phyloP scores from a whole-genome alignment of 2,329 filamentous ascomycete genomes.

The Fusarium miscanthi region DNA sequence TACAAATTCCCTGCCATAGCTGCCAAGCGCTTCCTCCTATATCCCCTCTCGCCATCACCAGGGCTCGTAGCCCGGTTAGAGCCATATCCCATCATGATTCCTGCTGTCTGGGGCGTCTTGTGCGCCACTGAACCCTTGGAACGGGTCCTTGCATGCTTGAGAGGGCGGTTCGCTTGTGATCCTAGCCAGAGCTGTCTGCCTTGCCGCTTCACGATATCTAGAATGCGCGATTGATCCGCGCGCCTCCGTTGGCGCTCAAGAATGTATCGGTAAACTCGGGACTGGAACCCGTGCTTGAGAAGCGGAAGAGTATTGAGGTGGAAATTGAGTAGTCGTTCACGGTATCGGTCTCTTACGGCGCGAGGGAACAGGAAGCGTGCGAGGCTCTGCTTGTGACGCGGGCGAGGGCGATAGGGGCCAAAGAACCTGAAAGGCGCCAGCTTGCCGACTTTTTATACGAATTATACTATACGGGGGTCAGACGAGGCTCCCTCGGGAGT shows the following conservation, averaged over 20 bases:
- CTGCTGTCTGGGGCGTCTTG: conserved; percentile 46
- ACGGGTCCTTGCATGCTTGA: conserved; percentile 50
- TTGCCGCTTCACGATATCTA: conserved; percentile 56
- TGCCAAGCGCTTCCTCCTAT: conserved; percentile 81
- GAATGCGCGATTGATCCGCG: conserved; percentile 58
- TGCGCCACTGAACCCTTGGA: conserved; percentile 45
- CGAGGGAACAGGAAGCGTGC: conserved; percentile 77
- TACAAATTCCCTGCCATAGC: conserved; percentile 69
- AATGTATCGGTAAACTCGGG: conserved; percentile 80
- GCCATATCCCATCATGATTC: conserved; percentile 45
- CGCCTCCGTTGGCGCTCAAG: conserved; percentile 71
- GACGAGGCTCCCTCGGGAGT: conserved; percentile 25
- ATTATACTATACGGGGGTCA: conserved; percentile 15
- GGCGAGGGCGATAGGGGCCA: conserved; percentile 50
- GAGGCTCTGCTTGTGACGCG: conserved; percentile 60
- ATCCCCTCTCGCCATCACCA: conserved; percentile 68
- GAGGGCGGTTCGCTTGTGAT: conserved; percentile 42
- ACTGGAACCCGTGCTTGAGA: conserved; percentile 77
- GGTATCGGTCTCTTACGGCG: conserved; percentile 69
- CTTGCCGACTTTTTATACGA: conserved; percentile 43
- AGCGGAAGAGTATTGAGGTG: conserved; percentile 79
- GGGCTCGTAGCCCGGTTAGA: conserved; percentile 44
- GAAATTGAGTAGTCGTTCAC: conserved; percentile 74
- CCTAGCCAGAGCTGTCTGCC: conserved; percentile 61
- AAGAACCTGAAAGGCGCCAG: conserved; percentile 60